These are phyloP conservation scores for Eutypa lata DNA, from an alignment of 2,329 filamentous ascomycete genomes.

Conservation along the genomic window DNA sequence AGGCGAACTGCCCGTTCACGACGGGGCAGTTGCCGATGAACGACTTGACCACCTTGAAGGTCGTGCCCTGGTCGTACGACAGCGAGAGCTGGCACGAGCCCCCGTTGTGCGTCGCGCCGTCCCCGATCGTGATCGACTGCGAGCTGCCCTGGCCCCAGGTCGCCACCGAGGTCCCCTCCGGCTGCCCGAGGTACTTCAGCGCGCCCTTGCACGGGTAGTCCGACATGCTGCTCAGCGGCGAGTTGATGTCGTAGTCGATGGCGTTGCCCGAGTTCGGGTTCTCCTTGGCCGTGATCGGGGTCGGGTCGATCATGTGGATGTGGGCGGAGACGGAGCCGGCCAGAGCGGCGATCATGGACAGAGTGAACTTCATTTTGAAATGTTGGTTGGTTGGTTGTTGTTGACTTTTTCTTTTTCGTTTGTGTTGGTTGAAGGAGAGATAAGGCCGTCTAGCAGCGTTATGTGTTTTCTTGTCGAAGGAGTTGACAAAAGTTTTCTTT, in stretches of 20 bases:
- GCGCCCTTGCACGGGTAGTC: constrained; percentile 77
- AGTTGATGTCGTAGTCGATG: constrained; percentile 70
- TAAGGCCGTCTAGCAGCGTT: not conserved
- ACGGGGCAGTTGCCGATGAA: constrained; percentile 37
- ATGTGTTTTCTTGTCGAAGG: not conserved
- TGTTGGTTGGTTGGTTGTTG: constrained; percentile 15
- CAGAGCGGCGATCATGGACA: constrained; percentile 35
- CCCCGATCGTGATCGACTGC: constrained; percentile 63
- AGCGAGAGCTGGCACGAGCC: constrained; percentile 76
- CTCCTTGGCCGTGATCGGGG: constrained; percentile 51
- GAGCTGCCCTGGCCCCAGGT: constrained; percentile 60
- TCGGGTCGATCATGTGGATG: constrained; percentile 53
- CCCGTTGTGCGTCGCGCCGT: constrained; percentile 59
- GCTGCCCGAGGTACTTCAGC: constrained; percentile 45
- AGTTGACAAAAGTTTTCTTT: not conserved
- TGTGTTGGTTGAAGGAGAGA: not conserved
- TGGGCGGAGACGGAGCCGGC: constrained; percentile 47
- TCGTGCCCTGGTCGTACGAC: constrained; percentile 67
- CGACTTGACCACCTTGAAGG: constrained; percentile 59
- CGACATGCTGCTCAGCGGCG: constrained; percentile 57
- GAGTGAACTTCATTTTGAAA: constrained; percentile 39
- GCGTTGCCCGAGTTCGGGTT: constrained; percentile 42
- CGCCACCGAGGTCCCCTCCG: constrained; percentile 50
- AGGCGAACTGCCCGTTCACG: constrained; percentile 51
- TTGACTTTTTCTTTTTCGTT: constrained; percentile 15